Base-by-base conservation (phyloP, 441 rosid species). In the Mallotus japonicus region DNA sequence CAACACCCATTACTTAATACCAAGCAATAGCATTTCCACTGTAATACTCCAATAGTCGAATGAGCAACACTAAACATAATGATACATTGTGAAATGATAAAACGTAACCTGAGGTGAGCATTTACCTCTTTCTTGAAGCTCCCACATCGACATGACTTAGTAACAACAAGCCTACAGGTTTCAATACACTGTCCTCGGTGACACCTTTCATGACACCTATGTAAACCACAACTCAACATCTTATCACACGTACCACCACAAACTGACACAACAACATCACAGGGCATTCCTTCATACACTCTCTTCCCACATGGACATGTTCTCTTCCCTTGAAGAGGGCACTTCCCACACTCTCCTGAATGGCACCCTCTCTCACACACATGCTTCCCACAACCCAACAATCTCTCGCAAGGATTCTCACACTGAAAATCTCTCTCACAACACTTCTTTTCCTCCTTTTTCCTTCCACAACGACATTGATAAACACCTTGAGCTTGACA, bases 211-310 rank as follows among this genome's bases (percentile, higher is more conserved):
- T 85, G 97, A 80, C 97, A 94, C 74, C 86, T 78, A 78, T 92
- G 99, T 47, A 77, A 79, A 28, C 97, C 84, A 70, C 99, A 94
- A 60, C 83, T 82, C 83, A 92, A 82, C 76, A 77, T 70, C 80
- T 92, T 94, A 76, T 87, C 90, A 75, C 99, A 94, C 4, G 99
- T 92, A 17, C 85, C 87, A 6, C 97, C 99, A 73, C 97, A 92
- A 56, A 89, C 73, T 0, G 94, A 97, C 65, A 83, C 84, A 2
- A 59, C 73, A 69, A 89, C 88, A 80, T 94, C 99, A 71, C 99
- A 92, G 0, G 92, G 71, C 87, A 92, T 82, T 62, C 94, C 97
- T 72, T 89, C 92, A 72, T 89, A 85, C 50, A 80, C 82, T 62
- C 84, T 89, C 85, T 88, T 88, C 62, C 94, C 93, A 77, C 99